These are phyloP conservation scores for Mortierella antarctica DNA, from an alignment of 192 early-diverging fungal genomes.

Conservation along the genomic window DNA sequence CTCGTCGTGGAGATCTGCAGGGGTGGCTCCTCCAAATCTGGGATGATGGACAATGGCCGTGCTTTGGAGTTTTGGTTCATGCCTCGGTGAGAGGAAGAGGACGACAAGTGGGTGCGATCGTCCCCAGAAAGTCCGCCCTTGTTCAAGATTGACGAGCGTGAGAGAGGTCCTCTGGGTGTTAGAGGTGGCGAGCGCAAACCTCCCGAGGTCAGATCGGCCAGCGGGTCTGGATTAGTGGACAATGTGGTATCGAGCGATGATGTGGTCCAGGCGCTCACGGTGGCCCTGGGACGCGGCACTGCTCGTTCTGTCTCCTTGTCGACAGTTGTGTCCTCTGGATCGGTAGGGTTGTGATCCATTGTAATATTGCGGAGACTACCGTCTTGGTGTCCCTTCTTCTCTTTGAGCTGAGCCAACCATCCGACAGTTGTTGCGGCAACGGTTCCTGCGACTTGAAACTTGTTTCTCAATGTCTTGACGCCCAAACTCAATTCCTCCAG, in stretches of 20 bases:
- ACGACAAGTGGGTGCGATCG: no score
- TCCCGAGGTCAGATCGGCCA: background rate
- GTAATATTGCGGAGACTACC: background rate
- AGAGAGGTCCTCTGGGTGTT: constrained; percentile 28
- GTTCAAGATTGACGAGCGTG: constrained; percentile 2
- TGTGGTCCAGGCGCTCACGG: no score
- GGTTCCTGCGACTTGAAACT: constrained; percentile 39
- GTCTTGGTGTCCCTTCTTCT: background rate
- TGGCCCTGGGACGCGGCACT: no score
- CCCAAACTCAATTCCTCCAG: constrained; percentile 42
- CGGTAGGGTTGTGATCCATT: no score
- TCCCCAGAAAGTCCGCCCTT: background rate
- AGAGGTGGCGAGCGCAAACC: constrained; percentile 34
- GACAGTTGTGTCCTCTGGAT: no score
- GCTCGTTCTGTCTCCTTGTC: no score
- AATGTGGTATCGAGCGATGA: no score
- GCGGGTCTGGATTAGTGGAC: no score
- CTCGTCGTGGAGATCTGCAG: background rate
- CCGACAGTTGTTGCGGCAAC: constrained; percentile 19
- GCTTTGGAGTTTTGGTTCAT: constrained; percentile 1
- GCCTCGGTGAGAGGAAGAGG: no score
- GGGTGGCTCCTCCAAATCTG: constrained; percentile 27
- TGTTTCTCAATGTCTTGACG: constrained; percentile 40
- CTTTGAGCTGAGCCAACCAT: constrained; percentile 31
- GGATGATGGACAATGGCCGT: constrained; percentile 31